phyloP scores from a whole-genome alignment of 495 filamentous ascomycete genomes.

The Elaphomyces granulatus region DNA sequence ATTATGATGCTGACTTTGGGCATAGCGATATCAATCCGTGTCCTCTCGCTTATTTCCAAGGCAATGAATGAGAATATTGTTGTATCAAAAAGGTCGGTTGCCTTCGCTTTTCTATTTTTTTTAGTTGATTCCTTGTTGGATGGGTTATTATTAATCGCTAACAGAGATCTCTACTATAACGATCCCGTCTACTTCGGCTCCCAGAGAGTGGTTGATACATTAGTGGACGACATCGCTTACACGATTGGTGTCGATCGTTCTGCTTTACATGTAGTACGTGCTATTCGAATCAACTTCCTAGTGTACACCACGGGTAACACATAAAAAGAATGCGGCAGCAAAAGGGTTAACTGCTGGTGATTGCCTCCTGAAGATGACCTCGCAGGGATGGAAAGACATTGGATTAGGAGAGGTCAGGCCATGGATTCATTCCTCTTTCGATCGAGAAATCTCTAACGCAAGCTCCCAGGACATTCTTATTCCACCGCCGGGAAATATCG shows the following conservation, averaged over 20 bases:
- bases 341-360: slow-evolving; percentile 56
- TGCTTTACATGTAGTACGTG: slow-evolving; percentile 24
- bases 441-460: too few relatives aligned
- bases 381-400: slow-evolving; percentile 16
- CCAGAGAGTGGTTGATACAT: slow-evolving; percentile 58
- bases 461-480: slow-evolving; percentile 58
- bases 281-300: neutral
- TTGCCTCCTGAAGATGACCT: slow-evolving; percentile 25
- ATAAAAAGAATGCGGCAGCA: slow-evolving; percentile 42
- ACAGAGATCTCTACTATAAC: slow-evolving; percentile 83
- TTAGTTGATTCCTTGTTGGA: too few relatives aligned
- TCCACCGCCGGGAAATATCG: slow-evolving; percentile 40
- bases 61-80: slow-evolving; percentile 44
- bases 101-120: too few relatives aligned
- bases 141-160: neutral
- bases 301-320: neutral
- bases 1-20: neutral
- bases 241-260: slow-evolving; percentile 38
- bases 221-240: slow-evolving; percentile 74
- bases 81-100: slow-evolving; percentile 67
- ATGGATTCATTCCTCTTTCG: too few relatives aligned
- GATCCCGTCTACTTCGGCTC: slow-evolving; percentile 64
- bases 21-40: slow-evolving; percentile 46
- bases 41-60: slow-evolving; percentile 57
- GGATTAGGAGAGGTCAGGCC: too few relatives aligned